Conservation (phyloP, 1,284 basidiomycete genomes). For the Exobasidium cylindrosporum region DNA sequence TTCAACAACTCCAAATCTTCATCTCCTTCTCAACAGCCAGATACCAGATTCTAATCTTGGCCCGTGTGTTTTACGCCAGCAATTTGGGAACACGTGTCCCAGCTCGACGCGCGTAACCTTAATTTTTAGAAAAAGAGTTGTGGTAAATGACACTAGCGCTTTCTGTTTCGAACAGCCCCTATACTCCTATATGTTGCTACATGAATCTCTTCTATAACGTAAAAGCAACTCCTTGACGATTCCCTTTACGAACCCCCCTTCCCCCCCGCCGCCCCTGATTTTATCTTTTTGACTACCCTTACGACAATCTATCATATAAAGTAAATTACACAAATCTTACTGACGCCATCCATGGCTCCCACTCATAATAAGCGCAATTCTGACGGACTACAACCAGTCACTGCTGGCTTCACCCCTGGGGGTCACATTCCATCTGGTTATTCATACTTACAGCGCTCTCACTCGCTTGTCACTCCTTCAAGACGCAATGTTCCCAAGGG, state of each 20-base stretch:
- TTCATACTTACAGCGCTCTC: conserved; percentile 39
- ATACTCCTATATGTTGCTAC: no score
- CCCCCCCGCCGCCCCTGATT: no score
- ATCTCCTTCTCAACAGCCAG: no score
- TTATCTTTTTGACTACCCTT: no score
- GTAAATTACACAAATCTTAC: no score
- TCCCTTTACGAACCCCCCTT: no score
- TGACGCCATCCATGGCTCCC: not conserved
- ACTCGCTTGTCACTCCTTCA: conserved; percentile 41
- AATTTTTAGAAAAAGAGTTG: not conserved
- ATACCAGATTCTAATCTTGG: no score
- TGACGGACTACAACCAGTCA: conserved; percentile 14
- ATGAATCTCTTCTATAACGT: no score
- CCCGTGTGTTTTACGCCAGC: not conserved
- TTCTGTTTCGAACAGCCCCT: no score
- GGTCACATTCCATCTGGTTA: conserved; percentile 41
- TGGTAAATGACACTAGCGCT: conserved; percentile 8
- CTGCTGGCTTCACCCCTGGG: conserved; percentile 44
- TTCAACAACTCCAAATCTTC: no score
- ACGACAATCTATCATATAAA: no score
- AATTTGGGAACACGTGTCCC: not conserved
- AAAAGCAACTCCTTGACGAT: no score
- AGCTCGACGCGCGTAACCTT: not conserved
- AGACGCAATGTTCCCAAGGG: conserved; percentile 32
- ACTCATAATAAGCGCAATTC: not conserved